Evolutionary conservation across 176 grass and related monocot genomes (phyloP).

Genomic region (Secale cereale): DNA sequence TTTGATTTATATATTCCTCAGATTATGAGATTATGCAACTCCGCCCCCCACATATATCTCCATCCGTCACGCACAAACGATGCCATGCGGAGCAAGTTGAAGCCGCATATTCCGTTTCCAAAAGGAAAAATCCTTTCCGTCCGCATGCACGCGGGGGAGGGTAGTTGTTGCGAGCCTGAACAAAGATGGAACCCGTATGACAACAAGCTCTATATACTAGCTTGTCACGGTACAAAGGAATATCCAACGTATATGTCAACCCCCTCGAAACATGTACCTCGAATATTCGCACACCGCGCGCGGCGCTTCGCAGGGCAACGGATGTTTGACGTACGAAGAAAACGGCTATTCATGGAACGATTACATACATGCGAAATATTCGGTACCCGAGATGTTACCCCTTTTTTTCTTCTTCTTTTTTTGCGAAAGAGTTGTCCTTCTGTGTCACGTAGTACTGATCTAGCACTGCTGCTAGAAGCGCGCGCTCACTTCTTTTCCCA

Average conservation of each 20-base stretch:
- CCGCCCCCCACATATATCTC: no score
- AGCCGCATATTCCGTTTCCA: neutral
- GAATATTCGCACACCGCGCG: conserved; percentile 23
- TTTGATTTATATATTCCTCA: no score
- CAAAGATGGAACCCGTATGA: no score
- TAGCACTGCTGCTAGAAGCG: neutral
- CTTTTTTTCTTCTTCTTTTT: no score
- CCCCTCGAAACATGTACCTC: neutral
- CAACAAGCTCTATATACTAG: neutral
- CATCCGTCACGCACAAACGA: neutral
- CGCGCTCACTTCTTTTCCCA: neutral
- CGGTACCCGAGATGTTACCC: no score
- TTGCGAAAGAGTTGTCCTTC: no score
- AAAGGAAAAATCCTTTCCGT: neutral
- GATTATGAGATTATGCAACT: no score
- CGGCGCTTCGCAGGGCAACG: neutral
- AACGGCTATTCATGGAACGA: neutral
- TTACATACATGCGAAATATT: no score
- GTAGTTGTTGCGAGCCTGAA: neutral
- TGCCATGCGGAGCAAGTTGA: neutral
- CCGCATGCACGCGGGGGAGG: neutral
- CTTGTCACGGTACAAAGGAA: conserved; percentile 9
- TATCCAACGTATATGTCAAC: conserved; percentile 1
- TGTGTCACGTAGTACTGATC: no score
- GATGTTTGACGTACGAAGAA: neutral